These are phyloP conservation scores for Schrenkiella parvula DNA, from an alignment of 345 rosid genomes.

Conservation along the genomic window DNA sequence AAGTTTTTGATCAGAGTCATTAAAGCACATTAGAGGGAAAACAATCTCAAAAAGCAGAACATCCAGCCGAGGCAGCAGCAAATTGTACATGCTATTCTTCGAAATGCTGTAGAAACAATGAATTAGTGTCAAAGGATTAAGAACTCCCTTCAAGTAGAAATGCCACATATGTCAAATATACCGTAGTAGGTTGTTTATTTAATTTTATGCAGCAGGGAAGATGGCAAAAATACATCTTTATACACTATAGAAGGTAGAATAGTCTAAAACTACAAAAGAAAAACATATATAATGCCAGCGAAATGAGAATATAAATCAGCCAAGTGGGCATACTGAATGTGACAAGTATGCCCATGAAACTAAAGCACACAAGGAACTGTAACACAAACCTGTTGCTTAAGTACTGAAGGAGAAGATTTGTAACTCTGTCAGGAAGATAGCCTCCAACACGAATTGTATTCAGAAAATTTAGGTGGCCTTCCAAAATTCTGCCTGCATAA, in stretches of 20 bases:
- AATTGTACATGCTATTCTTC: constrained; percentile 72
- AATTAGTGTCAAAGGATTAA: neutral
- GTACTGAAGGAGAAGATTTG: constrained; percentile 91
- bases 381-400: constrained; percentile 78
- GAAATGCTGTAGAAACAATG: constrained; percentile 59
- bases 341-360: neutral
- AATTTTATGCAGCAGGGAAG: neutral
- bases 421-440: constrained; percentile 95
- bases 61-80: constrained; percentile 84
- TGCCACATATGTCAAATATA: neutral
- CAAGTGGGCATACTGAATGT: constrained; percentile 5
- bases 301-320: neutral
- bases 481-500: constrained; percentile 90
- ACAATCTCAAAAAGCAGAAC: constrained; percentile 94
- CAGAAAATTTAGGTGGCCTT: constrained; percentile 81
- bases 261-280: neutral
- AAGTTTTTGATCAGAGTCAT: constrained; percentile 93
- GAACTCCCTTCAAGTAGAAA: neutral
- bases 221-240: neutral
- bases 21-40: constrained; percentile 98
- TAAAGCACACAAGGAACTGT: constrained; percentile 5
- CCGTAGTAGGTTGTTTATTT: neutral
- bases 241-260: neutral
- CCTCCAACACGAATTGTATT: constrained; percentile 80
- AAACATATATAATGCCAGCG: neutral